phyloP scores from a whole-genome alignment of 2,329 filamentous ascomycete species.

The Aspergillus arachidicola region DNA sequence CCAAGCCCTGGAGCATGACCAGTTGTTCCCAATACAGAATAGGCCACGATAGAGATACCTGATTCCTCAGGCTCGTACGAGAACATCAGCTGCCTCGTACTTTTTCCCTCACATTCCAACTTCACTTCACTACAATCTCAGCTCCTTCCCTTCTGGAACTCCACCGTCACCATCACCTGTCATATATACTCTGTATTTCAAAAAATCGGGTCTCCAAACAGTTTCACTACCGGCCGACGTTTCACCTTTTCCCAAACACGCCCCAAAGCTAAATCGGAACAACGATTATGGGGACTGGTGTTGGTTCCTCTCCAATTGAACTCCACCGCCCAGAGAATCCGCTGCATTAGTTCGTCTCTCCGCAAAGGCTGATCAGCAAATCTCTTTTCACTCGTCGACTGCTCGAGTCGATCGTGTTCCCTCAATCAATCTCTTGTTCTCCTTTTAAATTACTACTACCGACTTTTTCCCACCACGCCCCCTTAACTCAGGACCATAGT shows the following conservation, averaged over 20 bases:
- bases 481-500: neutral
- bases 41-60: neutral
- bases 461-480: neutral
- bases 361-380: conserved; percentile 22
- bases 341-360: conserved; percentile 19
- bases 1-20: neutral
- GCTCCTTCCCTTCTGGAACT: neutral
- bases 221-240: neutral
- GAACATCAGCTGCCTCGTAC: neutral
- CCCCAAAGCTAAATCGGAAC: neutral
- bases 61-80: neutral
- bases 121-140: neutral
- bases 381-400: conserved; percentile 16
- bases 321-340: conserved; percentile 17
- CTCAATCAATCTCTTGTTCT: neutral
- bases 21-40: neutral
- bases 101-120: neutral
- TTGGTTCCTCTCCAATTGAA: neutral
- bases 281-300: neutral
- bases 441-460: conserved; percentile 7
- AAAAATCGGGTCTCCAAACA: neutral
- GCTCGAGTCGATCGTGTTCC: neutral
- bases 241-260: neutral
- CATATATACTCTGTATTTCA: neutral
- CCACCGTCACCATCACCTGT: neutral